These are phyloP conservation scores for Venturia pyrina DNA, from an alignment of 2,329 filamentous ascomycete species.

Conservation along the genomic window DNA sequence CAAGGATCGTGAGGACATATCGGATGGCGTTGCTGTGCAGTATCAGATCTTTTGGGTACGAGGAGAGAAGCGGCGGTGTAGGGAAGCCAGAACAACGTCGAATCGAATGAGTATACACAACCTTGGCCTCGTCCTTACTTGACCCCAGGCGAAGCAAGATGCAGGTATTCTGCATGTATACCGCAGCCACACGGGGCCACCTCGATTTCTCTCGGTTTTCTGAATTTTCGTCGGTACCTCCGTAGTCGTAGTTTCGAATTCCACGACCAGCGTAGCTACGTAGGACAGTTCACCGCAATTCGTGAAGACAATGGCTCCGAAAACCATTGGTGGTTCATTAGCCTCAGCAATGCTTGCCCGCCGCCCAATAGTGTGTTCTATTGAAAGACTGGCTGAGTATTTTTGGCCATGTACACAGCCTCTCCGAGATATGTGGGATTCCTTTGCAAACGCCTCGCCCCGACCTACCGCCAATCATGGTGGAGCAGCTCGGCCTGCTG, in stretches of 20 bases:
- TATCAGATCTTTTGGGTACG: neutral
- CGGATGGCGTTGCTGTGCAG: neutral
- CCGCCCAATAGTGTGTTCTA: neutral
- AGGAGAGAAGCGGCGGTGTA: neutral
- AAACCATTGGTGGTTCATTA: neutral
- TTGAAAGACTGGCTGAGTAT: neutral
- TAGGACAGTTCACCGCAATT: neutral
- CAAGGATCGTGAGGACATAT: neutral
- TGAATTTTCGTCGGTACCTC: neutral
- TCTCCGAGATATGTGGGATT: slow-evolving; percentile 3
- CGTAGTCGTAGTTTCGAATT: neutral
- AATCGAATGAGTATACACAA: neutral
- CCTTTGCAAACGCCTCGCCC: neutral
- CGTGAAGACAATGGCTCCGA: neutral
- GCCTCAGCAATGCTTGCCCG: neutral
- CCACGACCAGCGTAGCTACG: neutral
- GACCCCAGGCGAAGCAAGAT: neutral
- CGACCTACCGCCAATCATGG: neutral
- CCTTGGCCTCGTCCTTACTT: neutral
- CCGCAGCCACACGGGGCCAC: neutral
- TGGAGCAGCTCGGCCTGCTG: neutral
- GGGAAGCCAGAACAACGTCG: neutral
- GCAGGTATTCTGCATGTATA: neutral
- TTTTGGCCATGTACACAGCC: neutral
- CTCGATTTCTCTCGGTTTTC: neutral